Base-by-base conservation (phyloP, 768 basidiomycete species). In the Cyathus striatus region DNA sequence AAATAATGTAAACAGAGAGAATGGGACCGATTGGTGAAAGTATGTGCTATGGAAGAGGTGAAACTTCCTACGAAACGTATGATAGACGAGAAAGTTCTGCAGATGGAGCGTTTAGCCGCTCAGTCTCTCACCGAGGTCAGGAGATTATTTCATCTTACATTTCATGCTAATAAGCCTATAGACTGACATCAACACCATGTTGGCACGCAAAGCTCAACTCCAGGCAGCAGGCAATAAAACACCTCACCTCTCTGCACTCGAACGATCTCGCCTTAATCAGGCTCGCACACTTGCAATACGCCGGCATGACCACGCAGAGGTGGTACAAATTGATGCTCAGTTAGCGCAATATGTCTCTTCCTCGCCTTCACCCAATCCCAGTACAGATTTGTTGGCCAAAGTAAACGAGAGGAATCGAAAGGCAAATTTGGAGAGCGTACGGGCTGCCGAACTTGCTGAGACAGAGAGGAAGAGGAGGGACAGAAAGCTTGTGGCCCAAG, bases 381-480 rank as follows among this genome's bases (percentile, higher is more conserved):
- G 34, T 45, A 38, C 17, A 5, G 55, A 88, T 49, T 63, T 78
- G 55, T 72, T 95, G 20, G 79, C 87, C 13, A 79, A 69, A 56
- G 82, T 98, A 42, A 97, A 95, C 57, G 90, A 93, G 64, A 79
- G 91, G 43, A 97, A 97, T 60, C 76, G 88, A 43, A 84, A 78
- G 58, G 83, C 85, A 23, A 95, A 95, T 44, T 49, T 80, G 50
- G 95, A 94, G 54, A 78, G 79, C 3, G 78, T 92, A 41, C 73
- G 88, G 45, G 79, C 77, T 49, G 86, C 87, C 0, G 92, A 95
- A 61, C 59, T 82, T 24, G 66, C 68, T 24, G 81, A 83, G 51
- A 65, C 73, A 6, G 89, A 90, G 56, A 70, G 81, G 38, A 87
- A 85, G 62, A 70, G 83, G 42, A 69, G 74, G 38, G 85, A 89